Evolutionary conservation across 2,329 filamentous ascomycete species (phyloP).

Genomic region (Aspergillus alliaceus): DNA sequence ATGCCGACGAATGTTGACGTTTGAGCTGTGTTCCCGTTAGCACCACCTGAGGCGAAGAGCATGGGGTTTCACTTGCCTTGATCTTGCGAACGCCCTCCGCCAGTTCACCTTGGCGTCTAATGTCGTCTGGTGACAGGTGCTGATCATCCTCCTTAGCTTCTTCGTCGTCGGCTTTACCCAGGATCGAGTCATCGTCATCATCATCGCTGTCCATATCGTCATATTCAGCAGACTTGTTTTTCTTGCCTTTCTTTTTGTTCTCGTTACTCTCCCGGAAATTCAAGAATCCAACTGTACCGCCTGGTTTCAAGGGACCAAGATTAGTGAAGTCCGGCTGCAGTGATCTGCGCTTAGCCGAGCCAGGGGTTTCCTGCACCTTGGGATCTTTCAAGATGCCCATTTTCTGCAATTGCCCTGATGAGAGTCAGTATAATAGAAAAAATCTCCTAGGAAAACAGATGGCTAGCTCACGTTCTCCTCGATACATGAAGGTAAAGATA

Average conservation of each 20-base stretch:
- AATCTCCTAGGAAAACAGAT: background rate
- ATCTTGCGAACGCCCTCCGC: constrained; percentile 66
- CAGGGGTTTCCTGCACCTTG: constrained; percentile 61
- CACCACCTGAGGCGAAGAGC: background rate
- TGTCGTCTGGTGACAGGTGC: constrained; percentile 61
- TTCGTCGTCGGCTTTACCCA: constrained; percentile 64
- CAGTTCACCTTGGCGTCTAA: constrained; percentile 59
- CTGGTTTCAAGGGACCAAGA: constrained; percentile 78
- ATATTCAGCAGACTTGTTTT: constrained; percentile 51
- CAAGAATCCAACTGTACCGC: constrained; percentile 87
- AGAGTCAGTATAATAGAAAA: background rate
- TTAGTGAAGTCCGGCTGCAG: constrained; percentile 81
- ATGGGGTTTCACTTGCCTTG: constrained; percentile 51
- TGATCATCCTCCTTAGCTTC: constrained; percentile 51
- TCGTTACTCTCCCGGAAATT: constrained; percentile 74
- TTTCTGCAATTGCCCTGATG: constrained; percentile 84
- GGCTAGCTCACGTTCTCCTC: constrained; percentile 77
- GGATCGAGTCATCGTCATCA: constrained; percentile 64
- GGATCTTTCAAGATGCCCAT: constrained; percentile 80
- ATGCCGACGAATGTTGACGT: constrained; percentile 64
- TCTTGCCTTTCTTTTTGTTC: constrained; percentile 57
- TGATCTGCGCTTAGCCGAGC: constrained; percentile 73
- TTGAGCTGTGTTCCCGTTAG: constrained; percentile 53
- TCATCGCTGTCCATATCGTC: constrained; percentile 75
- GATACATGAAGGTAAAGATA: constrained; percentile 95